phyloP scores from a whole-genome alignment of 2,329 filamentous ascomycete species.

The Trichoderma koningiopsis region DNA sequence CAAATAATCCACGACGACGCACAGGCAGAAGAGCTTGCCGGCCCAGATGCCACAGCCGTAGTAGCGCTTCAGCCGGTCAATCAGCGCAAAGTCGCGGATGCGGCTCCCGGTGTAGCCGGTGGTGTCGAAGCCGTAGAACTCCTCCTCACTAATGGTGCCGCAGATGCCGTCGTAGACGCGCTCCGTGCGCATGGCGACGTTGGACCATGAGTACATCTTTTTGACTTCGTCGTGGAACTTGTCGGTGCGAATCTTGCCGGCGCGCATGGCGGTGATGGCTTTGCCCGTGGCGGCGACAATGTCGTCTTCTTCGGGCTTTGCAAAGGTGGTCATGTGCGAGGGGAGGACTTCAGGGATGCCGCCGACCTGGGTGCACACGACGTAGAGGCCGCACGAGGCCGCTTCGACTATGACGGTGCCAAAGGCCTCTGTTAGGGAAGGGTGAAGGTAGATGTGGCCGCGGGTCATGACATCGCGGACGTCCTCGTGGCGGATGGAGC shows the following conservation, averaged over 20 bases:
- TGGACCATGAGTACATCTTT: conserved; percentile 98
- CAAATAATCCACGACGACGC: conserved; percentile 90
- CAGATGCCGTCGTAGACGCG: conserved; percentile 93
- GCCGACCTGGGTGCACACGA: conserved; percentile 94
- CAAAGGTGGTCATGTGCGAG: conserved; percentile 95
- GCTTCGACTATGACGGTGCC: conserved; percentile 98
- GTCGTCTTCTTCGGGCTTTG: conserved; percentile 95
- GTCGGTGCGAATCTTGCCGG: conserved; percentile 86
- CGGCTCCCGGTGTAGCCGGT: conserved; percentile 69
- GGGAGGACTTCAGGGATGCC: conserved; percentile 96
- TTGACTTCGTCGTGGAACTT: conserved; percentile 96
- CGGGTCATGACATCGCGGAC: conserved; percentile 97
- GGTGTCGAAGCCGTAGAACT: conserved; percentile 83
- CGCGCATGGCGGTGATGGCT: conserved; percentile 83
- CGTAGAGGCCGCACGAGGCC: conserved; percentile 91
- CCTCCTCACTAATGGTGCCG: conserved; percentile 79
- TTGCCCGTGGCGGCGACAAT: conserved; percentile 85
- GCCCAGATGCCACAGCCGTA: conserved; percentile 99
- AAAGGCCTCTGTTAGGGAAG: conserved; percentile 93
- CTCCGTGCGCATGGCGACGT: conserved; percentile 91
- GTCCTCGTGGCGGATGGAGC: conserved; percentile 90
- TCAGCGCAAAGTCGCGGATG: conserved; percentile 85
- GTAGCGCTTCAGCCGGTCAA: conserved; percentile 92
- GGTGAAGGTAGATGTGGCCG: conserved; percentile 95
- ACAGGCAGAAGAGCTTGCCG: conserved; percentile 94